Evolutionary conservation across 495 filamentous ascomycete species (phyloP).

Genomic region (Penicillium pulvis): DNA sequence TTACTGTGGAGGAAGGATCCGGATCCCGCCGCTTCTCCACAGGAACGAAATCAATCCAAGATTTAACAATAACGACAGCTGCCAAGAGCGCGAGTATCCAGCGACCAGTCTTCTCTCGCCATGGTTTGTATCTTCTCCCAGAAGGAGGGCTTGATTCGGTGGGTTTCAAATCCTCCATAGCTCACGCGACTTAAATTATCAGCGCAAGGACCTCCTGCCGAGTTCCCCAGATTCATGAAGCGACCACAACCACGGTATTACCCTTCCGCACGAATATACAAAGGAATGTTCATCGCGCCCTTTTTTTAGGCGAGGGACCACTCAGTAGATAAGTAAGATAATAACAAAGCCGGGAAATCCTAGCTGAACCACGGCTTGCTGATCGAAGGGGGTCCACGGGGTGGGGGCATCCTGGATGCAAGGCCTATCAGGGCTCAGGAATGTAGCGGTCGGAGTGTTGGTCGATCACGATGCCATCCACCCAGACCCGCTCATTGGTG

Average conservation of each 20-base stretch:
- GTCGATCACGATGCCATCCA: slow-evolving; percentile 14
- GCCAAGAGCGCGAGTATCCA: background rate
- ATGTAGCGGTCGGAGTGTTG: slow-evolving; percentile 15
- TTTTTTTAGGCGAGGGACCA: background rate
- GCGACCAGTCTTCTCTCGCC: slow-evolving; percentile 1
- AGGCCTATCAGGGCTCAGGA: slow-evolving; percentile 14
- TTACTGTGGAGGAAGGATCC: background rate
- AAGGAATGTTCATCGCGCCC: background rate
- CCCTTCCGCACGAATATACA: background rate
- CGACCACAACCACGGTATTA: background rate
- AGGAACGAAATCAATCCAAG: background rate
- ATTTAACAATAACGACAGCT: background rate
- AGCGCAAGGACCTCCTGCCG: background rate
- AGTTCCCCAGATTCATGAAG: background rate
- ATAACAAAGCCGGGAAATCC: slow-evolving; percentile 9
- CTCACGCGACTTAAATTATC: slow-evolving; percentile 3
- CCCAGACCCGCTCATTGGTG: slow-evolving; percentile 9
- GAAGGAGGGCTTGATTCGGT: slow-evolving; percentile 1
- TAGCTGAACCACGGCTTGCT: slow-evolving; percentile 15
- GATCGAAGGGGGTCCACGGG: slow-evolving; percentile 15
- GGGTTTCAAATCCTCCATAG: slow-evolving; percentile 20
- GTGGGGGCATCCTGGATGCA: slow-evolving; percentile 3
- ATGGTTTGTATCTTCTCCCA: background rate
- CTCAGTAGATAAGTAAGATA: slow-evolving; percentile 15
- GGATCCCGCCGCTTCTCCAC: slow-evolving; percentile 2